Conservation (phyloP, 768 basidiomycete genomes). For the Mycena olivaceomarginata region DNA sequence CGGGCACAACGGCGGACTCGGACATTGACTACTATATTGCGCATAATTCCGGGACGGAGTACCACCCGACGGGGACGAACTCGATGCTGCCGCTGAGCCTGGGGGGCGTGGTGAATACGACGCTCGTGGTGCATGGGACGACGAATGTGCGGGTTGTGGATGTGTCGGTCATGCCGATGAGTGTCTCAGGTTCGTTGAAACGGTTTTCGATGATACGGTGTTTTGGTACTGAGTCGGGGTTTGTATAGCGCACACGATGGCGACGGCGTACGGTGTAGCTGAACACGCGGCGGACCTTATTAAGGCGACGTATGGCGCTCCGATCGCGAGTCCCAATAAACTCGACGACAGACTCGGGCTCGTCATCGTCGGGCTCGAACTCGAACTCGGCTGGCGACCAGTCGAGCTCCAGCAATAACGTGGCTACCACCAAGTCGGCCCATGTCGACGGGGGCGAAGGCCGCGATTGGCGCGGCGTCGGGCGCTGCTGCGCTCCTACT, state of each 20-base stretch:
- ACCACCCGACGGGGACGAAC: constrained; percentile 36
- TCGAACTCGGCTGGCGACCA: neutral
- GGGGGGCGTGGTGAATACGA: constrained; percentile 63
- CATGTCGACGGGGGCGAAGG: constrained; percentile 35
- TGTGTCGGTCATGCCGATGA: constrained; percentile 43
- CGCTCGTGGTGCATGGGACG: constrained; percentile 65
- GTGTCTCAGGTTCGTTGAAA: constrained; percentile 32
- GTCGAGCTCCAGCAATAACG: neutral
- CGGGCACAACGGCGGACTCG: constrained; percentile 11
- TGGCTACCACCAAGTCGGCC: constrained; percentile 1
- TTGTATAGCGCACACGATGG: constrained; percentile 41
- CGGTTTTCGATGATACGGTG: neutral
- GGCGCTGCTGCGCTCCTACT: constrained; percentile 23
- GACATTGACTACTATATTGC: constrained; percentile 39
- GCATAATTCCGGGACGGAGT: constrained; percentile 34
- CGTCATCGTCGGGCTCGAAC: constrained; percentile 1
- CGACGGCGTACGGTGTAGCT: constrained; percentile 47
- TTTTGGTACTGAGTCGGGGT: neutral
- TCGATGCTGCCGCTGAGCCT: constrained; percentile 38
- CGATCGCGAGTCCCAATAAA: neutral
- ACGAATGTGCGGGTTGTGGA: constrained; percentile 63
- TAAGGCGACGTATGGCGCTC: constrained; percentile 34
- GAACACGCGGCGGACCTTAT: constrained; percentile 46
- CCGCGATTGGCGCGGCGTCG: constrained; percentile 35
- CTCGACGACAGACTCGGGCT: constrained; percentile 11